Evolutionary conservation across 2,329 filamentous ascomycete species (phyloP), one percentile per base, ranked within the genome.

Genomic region (Neopestalotiopsis sp.): DNA sequence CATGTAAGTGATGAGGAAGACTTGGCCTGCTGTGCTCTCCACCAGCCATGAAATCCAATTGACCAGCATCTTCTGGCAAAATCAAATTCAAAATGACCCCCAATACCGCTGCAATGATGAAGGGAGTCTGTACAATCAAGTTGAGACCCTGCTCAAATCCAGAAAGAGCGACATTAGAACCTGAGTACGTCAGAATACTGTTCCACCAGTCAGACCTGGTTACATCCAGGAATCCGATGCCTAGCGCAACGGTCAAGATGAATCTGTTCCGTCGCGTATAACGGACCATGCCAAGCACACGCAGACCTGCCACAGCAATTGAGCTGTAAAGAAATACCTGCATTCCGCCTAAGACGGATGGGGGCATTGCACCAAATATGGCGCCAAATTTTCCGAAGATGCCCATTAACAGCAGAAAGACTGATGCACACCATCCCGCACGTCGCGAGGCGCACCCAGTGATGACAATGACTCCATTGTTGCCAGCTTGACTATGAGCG

Each of bases 371-470:
- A 0, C 91, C 89, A 4, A 93, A 85, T 0, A 91, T 87, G 0
- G 90, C 90, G 1, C 90, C 90, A 71, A 92, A 92, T 74, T 92
- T 92, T 67, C 89, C 87, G 75, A 92, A 92, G 65, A 92, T 83
- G 6, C 90, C 91, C 88, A 92, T 92, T 69, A 93, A 76, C 40
- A 92, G 79, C 24, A 92, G 82, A 82, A 91, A 92, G 73, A 88
- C 86, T 74, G 89, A 90, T 74, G 86, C 88, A 69, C 86, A 89
- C 79, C 90, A 92, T 0, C 90, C 90, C 3, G 91, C 90, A 63
- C 89, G 89, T 66, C 90, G 85, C 75, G 91, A 92, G 1, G 90
- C 90, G 73, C 90, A 92, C 32, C 89, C 86, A 0, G 91, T 92
- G 57, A 92, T 79, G 0, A 89, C 87, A 68, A 92, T 92, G 69